These are phyloP conservation scores for Oryza longistaminata DNA, from an alignment of 176 grass and related monocot genomes.

Conservation along the genomic window DNA sequence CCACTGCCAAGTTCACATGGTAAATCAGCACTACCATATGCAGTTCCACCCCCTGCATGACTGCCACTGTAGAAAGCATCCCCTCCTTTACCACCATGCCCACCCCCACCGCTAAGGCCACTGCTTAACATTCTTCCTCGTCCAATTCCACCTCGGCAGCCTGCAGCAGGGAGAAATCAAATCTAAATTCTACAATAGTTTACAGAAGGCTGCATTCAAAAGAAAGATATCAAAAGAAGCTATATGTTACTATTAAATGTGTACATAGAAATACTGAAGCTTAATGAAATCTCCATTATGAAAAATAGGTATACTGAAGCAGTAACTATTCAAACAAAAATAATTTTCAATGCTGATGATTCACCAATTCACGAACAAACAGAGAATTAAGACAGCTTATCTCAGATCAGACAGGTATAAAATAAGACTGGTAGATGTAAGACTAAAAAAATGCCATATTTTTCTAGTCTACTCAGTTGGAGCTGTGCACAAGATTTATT, in stretches of 20 bases:
- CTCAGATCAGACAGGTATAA: background rate
- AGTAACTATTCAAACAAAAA: slow-evolving; percentile 18
- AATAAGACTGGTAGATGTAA: background rate
- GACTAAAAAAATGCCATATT: too few species aligned
- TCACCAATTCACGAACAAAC: background rate
- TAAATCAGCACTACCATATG: slow-evolving; percentile 85
- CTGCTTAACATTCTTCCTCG: slow-evolving; percentile 60
- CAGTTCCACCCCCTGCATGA: slow-evolving; percentile 57
- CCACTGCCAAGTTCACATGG: slow-evolving; percentile 99
- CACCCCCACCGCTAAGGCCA: slow-evolving; percentile 79
- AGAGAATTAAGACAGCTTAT: slow-evolving; percentile 14
- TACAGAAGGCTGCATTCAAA: background rate
- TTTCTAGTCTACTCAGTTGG: background rate
- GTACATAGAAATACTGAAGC: background rate
- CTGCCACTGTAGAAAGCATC: slow-evolving; percentile 56
- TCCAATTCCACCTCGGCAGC: slow-evolving; percentile 88
- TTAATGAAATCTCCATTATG: background rate
- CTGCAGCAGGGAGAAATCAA: slow-evolving; percentile 50
- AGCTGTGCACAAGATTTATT: slow-evolving; percentile 14
- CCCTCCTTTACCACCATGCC: slow-evolving; percentile 93
- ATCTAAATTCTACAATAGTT: slow-evolving; percentile 9
- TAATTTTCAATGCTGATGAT: background rate
- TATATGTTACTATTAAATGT: slow-evolving; percentile 5
- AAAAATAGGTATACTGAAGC: background rate
- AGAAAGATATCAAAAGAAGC: background rate